phyloP scores from a whole-genome alignment of 352 stramenopile species.

The Phytophthora parvispora region DNA sequence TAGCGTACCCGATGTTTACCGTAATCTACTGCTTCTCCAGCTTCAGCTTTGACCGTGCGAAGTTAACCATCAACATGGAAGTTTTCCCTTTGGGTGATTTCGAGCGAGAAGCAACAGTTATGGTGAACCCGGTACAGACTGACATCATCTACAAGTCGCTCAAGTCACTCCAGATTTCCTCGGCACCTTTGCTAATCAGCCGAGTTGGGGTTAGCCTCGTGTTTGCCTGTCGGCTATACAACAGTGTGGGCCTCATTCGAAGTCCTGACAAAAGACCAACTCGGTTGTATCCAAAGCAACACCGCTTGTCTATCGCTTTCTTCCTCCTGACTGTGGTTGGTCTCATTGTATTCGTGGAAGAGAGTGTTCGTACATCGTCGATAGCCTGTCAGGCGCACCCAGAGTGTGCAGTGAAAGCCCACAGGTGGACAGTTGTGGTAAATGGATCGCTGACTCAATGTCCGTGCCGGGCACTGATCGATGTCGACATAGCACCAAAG shows the following conservation, averaged over 20 bases:
- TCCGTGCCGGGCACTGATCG: constrained; percentile 29
- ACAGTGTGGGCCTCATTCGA: neutral
- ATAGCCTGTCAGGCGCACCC: neutral
- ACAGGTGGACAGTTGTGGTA: constrained; percentile 15
- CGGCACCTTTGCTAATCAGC: neutral
- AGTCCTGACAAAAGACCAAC: neutral
- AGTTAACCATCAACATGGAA: constrained; percentile 40
- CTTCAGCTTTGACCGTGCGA: constrained; percentile 35
- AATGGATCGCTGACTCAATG: constrained; percentile 9
- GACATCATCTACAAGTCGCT: constrained; percentile 32
- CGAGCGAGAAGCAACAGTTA: constrained; percentile 37
- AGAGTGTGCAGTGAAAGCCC: constrained; percentile 2
- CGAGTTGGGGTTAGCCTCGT: neutral
- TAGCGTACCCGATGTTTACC: constrained; percentile 41
- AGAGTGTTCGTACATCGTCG: constrained; percentile 13
- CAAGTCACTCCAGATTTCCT: constrained; percentile 44
- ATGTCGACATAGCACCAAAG: constrained; percentile 13
- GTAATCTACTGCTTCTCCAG: constrained; percentile 34
- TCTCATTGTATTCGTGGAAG: constrained; percentile 5
- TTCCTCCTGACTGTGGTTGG: constrained; percentile 2
- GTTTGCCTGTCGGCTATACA: constrained; percentile 5
- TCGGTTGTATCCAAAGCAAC: constrained; percentile 13
- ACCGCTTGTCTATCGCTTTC: neutral
- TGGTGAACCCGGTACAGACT: constrained; percentile 32
- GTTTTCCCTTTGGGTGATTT: constrained; percentile 40